Conservation (phyloP, 2,329 filamentous ascomycete species). For the Cordyceps cicadae region DNA sequence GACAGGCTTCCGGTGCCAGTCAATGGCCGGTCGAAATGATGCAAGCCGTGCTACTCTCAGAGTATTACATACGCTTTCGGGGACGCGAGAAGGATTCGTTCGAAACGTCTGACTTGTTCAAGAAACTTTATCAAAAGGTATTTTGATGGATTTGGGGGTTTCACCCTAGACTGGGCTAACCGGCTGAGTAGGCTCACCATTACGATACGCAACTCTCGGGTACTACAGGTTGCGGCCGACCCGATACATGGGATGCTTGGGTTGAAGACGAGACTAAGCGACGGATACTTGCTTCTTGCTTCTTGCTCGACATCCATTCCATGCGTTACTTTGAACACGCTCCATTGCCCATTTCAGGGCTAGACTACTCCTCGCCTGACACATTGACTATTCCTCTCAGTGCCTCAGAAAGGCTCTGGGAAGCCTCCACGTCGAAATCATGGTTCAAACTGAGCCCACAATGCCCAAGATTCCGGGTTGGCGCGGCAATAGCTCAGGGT, state of each 20-base stretch:
- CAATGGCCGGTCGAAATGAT: constrained; percentile 42
- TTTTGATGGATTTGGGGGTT: constrained; percentile 23
- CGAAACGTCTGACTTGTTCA: constrained; percentile 41
- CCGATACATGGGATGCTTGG: constrained; percentile 37
- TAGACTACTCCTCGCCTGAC: constrained; percentile 28
- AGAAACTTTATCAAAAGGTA: constrained; percentile 45
- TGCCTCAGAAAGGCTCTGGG: constrained; percentile 41
- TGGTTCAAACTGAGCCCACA: constrained; percentile 35
- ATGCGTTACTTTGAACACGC: constrained; percentile 46
- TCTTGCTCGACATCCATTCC: constrained; percentile 48
- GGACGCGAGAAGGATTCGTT: constrained; percentile 40
- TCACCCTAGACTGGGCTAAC: not conserved
- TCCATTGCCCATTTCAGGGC: constrained; percentile 24
- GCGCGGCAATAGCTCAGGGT: constrained; percentile 23
- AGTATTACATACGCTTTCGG: constrained; percentile 47
- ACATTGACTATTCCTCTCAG: constrained; percentile 38
- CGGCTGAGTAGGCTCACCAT: not conserved
- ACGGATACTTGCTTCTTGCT: constrained; percentile 48
- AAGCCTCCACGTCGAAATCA: constrained; percentile 33
- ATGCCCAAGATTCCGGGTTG: constrained; percentile 19
- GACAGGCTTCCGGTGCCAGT: constrained; percentile 30
- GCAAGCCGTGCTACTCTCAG: constrained; percentile 47
- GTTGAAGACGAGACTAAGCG: constrained; percentile 42
- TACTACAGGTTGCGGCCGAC: not conserved
- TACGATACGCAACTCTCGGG: not conserved